These are phyloP conservation scores for Tylopilus subfusipes DNA, from an alignment of 768 basidiomycete species.

Conservation along the genomic window DNA sequence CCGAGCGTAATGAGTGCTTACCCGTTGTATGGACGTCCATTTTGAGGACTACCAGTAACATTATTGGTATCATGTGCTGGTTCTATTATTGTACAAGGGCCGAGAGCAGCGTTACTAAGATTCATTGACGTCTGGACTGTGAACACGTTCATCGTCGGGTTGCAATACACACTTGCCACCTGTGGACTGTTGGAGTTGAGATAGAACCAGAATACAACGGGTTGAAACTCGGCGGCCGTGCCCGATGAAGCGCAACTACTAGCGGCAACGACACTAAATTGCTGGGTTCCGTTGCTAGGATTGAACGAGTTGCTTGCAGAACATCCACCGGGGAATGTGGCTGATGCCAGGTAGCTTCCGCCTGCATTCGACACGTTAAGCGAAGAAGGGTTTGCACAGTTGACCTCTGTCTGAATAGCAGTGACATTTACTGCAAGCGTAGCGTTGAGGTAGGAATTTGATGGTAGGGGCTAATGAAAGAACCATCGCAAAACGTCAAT, in stretches of 20 bases:
- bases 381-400: constrained; percentile 43
- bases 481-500: background rate
- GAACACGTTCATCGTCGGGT: constrained; percentile 45
- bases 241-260: constrained; percentile 30
- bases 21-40: constrained; percentile 60
- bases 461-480: constrained; percentile 38
- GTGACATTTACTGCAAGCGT: constrained; percentile 51
- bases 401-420: constrained; percentile 40
- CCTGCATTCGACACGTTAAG: constrained; percentile 22
- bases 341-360: constrained; percentile 38
- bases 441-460: constrained; percentile 45
- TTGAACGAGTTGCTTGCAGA: constrained; percentile 35
- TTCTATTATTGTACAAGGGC: constrained; percentile 32
- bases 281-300: constrained; percentile 36
- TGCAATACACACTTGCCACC: constrained; percentile 55
- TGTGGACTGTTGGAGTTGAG: constrained; percentile 36
- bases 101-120: constrained; percentile 42
- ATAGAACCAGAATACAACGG: constrained; percentile 71
- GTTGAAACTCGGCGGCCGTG: constrained; percentile 40
- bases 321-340: constrained; percentile 51
- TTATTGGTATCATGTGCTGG: constrained; percentile 43
- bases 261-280: constrained; percentile 48
- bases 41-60: constrained; percentile 44
- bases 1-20: constrained; percentile 22
- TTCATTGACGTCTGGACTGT: constrained; percentile 42